Evolutionary conservation across 108 stramenopile genomes (phyloP).

Genomic region (Bacterosira constricta): DNA sequence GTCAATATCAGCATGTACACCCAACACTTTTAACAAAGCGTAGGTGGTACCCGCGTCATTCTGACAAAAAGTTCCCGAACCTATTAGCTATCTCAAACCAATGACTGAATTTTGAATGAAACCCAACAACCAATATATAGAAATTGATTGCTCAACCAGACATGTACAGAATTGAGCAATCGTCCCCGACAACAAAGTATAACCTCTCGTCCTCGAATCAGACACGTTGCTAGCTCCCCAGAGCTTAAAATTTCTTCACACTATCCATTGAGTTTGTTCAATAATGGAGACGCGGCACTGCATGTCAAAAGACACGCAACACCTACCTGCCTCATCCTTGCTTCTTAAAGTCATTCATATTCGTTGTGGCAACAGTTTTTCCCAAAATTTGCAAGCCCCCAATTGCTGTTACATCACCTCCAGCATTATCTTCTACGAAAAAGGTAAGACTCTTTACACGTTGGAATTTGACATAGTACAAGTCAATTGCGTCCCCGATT

Average conservation of each 20-base stretch:
- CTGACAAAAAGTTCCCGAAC: background rate
- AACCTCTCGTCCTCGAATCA: background rate
- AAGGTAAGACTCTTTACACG: conserved; percentile 79
- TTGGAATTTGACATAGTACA: conserved; percentile 86
- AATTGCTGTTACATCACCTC: conserved; percentile 78
- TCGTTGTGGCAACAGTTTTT: conserved; percentile 68
- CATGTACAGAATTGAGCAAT: background rate
- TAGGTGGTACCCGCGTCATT: conserved; percentile 25
- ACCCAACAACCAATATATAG: background rate
- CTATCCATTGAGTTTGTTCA: background rate
- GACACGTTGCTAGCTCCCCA: background rate
- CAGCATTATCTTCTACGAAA: conserved; percentile 89
- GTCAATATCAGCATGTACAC: conserved; percentile 14
- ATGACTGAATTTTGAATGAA: background rate
- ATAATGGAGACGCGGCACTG: background rate
- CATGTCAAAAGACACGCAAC: conserved; percentile 23
- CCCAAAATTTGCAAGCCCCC: conserved; percentile 79
- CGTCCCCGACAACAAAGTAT: background rate
- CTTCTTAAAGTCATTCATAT: conserved; percentile 89
- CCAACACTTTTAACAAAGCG: background rate
- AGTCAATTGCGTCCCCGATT: conserved; percentile 53
- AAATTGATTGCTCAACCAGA: background rate
- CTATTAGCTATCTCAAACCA: background rate
- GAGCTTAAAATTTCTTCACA: background rate
- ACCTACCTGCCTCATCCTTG: conserved; percentile 64